phyloP scores from a whole-genome alignment of 192 early-diverging fungal species.

The Lunasporangiospora selenospora region DNA sequence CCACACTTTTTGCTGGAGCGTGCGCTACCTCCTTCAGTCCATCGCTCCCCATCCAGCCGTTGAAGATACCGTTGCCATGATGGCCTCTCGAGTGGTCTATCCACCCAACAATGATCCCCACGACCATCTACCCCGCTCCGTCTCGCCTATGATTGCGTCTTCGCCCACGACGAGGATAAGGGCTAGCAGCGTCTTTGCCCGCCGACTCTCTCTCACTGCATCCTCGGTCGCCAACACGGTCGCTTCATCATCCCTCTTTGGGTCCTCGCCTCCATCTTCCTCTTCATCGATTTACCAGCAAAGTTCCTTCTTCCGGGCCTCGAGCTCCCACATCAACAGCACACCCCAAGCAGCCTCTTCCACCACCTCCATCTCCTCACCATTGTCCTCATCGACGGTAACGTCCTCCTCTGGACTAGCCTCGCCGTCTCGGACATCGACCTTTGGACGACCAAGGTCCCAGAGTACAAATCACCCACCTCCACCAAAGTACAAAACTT shows the following conservation, averaged over 20 bases:
- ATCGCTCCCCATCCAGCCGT: too few relatives aligned
- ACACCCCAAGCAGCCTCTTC: slow-evolving; percentile 3
- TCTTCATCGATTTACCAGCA: slow-evolving; percentile 38
- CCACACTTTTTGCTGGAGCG: too few relatives aligned
- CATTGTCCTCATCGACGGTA: background rate
- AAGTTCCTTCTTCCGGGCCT: slow-evolving; percentile 41
- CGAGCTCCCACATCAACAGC: slow-evolving; percentile 13
- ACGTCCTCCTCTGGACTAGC: background rate
- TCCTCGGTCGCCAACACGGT: slow-evolving; percentile 40
- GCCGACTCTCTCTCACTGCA: slow-evolving; percentile 39
- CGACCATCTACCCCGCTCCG: slow-evolving; percentile 5
- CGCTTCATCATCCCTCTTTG: slow-evolving; percentile 35
- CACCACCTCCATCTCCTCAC: slow-evolving; percentile 17
- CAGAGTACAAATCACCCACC: slow-evolving; percentile 41
- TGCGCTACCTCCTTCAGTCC: too few relatives aligned
- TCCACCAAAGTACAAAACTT: slow-evolving; percentile 45
- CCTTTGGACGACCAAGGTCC: slow-evolving; percentile 20
- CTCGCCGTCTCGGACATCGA: background rate
- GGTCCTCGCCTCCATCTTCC: slow-evolving; percentile 28
- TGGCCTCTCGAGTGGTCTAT: slow-evolving; percentile 26
- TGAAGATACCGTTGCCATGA: too few relatives aligned
- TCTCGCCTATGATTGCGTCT: slow-evolving; percentile 21
- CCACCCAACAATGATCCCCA: slow-evolving; percentile 26
- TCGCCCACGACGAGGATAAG: slow-evolving; percentile 43
- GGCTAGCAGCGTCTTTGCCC: slow-evolving; percentile 30